Evolutionary conservation across 495 filamentous ascomycete species (phyloP).

Genomic region (Copromyces sp.): DNA sequence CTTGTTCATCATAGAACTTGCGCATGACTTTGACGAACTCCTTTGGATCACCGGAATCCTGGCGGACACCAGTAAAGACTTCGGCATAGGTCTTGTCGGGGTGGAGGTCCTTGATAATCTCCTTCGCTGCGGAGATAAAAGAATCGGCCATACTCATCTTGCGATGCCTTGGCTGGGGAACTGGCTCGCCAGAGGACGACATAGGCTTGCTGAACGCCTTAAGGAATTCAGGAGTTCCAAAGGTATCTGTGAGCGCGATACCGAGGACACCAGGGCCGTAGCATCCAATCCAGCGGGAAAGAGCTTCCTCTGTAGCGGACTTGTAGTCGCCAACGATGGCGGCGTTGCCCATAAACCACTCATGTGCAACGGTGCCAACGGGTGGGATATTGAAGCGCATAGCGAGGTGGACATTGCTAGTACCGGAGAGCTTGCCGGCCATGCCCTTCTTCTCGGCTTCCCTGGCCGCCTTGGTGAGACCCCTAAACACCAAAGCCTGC

Average conservation of each 20-base stretch:
- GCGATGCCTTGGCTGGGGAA: slow-evolving; percentile 1
- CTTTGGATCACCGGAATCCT: slow-evolving; percentile 88
- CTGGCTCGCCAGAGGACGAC: slow-evolving; percentile 18
- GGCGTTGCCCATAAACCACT: slow-evolving; percentile 99
- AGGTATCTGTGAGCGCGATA: slow-evolving; percentile 95
- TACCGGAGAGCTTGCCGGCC: slow-evolving; percentile 67
- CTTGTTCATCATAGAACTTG: slow-evolving; percentile 69
- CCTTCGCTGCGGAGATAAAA: slow-evolving; percentile 18
- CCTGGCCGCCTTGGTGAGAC: slow-evolving; percentile 61
- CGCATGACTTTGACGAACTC: slow-evolving; percentile 74
- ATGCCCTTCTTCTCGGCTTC: slow-evolving; percentile 52
- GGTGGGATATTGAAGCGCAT: slow-evolving; percentile 77
- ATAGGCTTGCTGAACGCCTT: slow-evolving; percentile 63
- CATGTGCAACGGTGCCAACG: slow-evolving; percentile 91
- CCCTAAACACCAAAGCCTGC: slow-evolving; percentile 85
- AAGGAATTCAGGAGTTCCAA: slow-evolving; percentile 85
- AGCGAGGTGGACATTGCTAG: slow-evolving; percentile 94
- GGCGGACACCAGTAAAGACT: slow-evolving; percentile 77
- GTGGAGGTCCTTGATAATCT: slow-evolving; percentile 6
- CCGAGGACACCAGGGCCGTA: slow-evolving; percentile 87
- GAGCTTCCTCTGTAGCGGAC: slow-evolving; percentile 68
- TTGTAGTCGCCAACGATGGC: slow-evolving; percentile 81
- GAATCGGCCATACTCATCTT: slow-evolving; percentile 24
- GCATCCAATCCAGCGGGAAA: slow-evolving; percentile 80
- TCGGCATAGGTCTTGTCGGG: slow-evolving; percentile 63